phyloP scores from a whole-genome alignment of 352 stramenopile genomes.

The Globisporangium mamillatum region DNA sequence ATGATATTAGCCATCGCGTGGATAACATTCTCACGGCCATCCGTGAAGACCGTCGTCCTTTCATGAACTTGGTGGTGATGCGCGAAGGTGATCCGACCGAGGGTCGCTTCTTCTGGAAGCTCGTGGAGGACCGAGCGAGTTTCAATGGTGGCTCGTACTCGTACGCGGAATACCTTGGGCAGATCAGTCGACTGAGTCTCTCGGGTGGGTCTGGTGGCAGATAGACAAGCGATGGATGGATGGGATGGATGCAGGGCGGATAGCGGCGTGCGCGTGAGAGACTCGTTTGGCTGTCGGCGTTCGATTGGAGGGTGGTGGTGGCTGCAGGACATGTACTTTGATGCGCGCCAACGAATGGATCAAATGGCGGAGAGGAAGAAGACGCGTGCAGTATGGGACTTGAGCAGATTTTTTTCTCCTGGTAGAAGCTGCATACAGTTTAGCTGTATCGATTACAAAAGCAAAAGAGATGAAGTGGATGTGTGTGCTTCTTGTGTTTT shows the following conservation, averaged over 20 bases:
- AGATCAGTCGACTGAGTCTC: conserved; percentile 82
- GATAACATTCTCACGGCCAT: conserved; percentile 88
- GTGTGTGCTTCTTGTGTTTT: not conserved
- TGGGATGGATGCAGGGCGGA: not conserved
- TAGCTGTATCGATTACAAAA: not conserved
- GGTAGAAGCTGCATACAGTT: conserved; percentile 4
- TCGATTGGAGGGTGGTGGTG: not conserved
- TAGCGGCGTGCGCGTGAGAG: not conserved
- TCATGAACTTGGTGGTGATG: conserved; percentile 89
- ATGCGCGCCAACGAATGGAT: not conserved
- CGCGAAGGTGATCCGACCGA: conserved; percentile 93
- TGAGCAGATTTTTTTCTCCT: conserved; percentile 9
- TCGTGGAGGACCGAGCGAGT: conserved; percentile 97
- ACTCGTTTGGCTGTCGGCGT: not conserved
- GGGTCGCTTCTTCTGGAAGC: conserved; percentile 95
- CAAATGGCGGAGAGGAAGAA: not conserved
- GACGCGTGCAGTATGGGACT: not conserved
- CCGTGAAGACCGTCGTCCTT: conserved; percentile 82
- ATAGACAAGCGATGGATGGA: conserved; percentile 41
- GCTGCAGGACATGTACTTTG: not conserved
- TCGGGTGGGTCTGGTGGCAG: conserved; percentile 34
- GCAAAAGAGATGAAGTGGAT: not conserved
- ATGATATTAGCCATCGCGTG: conserved; percentile 84
- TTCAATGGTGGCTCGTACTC: conserved; percentile 97
- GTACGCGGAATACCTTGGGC: conserved; percentile 97